phyloP scores from a whole-genome alignment of 768 basidiomycete genomes.

The Podaxis sp. region DNA sequence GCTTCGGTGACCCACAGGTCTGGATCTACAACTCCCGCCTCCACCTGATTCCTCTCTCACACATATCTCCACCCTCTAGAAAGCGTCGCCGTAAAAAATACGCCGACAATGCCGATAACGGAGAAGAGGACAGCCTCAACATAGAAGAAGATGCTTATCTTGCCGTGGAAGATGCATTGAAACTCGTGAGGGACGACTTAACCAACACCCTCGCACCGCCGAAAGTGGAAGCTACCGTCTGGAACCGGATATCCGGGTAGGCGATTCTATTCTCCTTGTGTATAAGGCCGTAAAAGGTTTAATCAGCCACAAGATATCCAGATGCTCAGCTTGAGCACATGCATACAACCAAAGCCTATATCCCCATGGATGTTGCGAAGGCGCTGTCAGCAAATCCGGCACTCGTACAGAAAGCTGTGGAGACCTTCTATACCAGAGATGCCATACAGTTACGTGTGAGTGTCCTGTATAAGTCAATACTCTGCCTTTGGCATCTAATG shows the following conservation, averaged over 20 bases:
- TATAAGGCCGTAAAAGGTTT: neutral
- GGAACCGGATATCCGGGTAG: conserved; percentile 69
- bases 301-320: conserved; percentile 60
- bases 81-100: conserved; percentile 47
- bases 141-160: conserved; percentile 54
- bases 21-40: conserved; percentile 86
- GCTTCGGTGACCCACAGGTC: conserved; percentile 53
- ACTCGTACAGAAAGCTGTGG: conserved; percentile 83
- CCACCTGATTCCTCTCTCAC: conserved; percentile 82
- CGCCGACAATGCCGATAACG: conserved; percentile 40
- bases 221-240: conserved; percentile 64
- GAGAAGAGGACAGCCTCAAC: conserved; percentile 47
- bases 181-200: conserved; percentile 53
- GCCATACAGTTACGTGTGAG: conserved; percentile 84
- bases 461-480: conserved; percentile 8
- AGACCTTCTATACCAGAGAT: conserved; percentile 95
- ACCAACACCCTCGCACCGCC: conserved; percentile 60
- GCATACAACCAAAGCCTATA: conserved; percentile 75
- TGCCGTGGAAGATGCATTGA: conserved; percentile 59
- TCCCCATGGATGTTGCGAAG: conserved; percentile 79
- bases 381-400: conserved; percentile 62
- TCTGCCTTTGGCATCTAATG: neutral
- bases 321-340: conserved; percentile 59
- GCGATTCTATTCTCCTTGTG: conserved; percentile 18
- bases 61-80: conserved; percentile 67